Conservation (phyloP, 306 rosid genomes). For the Quercus bicolor region DNA sequence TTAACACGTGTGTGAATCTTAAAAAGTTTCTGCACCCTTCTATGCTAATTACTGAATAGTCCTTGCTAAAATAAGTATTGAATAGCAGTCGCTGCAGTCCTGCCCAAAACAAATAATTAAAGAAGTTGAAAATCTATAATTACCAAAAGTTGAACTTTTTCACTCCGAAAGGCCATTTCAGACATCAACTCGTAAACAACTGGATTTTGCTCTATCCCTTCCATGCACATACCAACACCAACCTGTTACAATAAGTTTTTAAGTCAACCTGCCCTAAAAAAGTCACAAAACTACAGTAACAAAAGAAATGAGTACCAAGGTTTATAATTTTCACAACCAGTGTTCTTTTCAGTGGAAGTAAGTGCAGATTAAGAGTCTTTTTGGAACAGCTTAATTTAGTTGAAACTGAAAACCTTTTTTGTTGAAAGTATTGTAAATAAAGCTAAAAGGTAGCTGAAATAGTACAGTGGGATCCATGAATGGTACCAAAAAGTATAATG, state of each 20-base stretch:
- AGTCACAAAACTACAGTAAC: not conserved
- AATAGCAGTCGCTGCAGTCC: not conserved
- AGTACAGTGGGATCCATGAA: no score
- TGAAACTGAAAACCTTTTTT: no score
- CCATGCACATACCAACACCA: conserved; percentile 99
- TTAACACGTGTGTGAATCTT: not conserved
- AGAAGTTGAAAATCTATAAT: conserved; percentile 4
- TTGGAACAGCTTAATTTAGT: no score
- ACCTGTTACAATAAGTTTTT: conserved; percentile 42
- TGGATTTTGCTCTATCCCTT: conserved; percentile 95
- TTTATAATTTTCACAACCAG: conserved; percentile 5
- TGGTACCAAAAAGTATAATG: no score
- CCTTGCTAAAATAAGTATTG: not conserved
- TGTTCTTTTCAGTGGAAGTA: conserved; percentile 6
- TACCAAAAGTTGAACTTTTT: conserved; percentile 72
- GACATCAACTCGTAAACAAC: conserved; percentile 82
- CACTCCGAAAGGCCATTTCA: conserved; percentile 84
- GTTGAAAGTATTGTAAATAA: rapidly evolving
- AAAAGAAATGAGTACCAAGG: conserved; percentile 3
- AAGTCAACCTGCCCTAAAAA: conserved; percentile 6
- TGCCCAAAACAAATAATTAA: not conserved
- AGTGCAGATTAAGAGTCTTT: not conserved
- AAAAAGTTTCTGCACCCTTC: not conserved
- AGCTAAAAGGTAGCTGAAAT: no score
- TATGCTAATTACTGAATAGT: not conserved